Percentiles rank a stretch among this genome's conserved stretches.
Evolutionary conservation across 2,329 filamentous ascomycete genomes (phyloP).

Genomic region (Cercospora sp.): DNA sequence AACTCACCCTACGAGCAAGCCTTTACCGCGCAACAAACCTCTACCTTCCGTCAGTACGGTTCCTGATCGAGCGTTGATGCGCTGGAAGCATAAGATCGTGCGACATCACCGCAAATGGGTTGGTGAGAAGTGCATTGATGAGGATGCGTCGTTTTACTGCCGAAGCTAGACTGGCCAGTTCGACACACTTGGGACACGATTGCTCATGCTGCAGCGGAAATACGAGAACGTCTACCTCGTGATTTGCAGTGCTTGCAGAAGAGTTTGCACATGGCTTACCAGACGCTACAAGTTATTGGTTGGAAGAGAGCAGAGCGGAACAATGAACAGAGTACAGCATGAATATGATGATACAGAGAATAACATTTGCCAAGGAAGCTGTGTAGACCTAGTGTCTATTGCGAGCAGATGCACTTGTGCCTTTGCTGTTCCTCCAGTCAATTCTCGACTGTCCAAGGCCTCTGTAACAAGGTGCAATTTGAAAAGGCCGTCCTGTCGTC

Average conservation of each 20-base stretch:
- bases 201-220: neutral
- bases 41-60: constrained; percentile 4
- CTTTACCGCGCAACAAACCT: constrained; percentile 5
- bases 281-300: neutral
- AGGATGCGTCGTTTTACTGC: neutral
- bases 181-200: neutral
- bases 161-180: neutral
- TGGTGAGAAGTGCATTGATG: neutral
- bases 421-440: neutral
- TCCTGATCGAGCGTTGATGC: constrained; percentile 4
- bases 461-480: neutral
- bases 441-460: neutral
- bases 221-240: neutral
- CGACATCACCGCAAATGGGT: constrained; percentile 9
- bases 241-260: neutral
- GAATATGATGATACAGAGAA: neutral
- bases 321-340: neutral
- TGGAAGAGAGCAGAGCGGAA: neutral
- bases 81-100: constrained; percentile 7
- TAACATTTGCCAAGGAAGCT: neutral
- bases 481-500: neutral
- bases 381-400: neutral
- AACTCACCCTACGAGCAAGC: neutral
- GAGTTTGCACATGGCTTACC: neutral
- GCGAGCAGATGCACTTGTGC: neutral